A percentile compares a stretch with the other conserved stretches of the same genome.
phyloP scores from a whole-genome alignment of 2,329 filamentous ascomycete species.

The Catunica adiposa region DNA sequence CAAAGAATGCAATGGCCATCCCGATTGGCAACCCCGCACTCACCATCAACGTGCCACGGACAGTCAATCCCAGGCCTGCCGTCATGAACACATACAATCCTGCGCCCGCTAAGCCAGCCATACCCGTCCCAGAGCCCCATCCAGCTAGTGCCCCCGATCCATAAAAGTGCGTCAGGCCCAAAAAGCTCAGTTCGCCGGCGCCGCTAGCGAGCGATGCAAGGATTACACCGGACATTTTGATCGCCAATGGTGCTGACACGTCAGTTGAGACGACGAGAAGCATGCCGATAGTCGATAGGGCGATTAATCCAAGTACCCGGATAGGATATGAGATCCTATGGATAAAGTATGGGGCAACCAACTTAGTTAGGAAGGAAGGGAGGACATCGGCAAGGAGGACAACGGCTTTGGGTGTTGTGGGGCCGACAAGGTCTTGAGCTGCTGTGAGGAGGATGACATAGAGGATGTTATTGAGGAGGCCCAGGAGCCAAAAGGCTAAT shows the following conservation, averaged over 20 bases:
- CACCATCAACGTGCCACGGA: constrained; percentile 56
- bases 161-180: constrained; percentile 86
- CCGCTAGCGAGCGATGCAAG: constrained; percentile 75
- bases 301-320: constrained; percentile 59
- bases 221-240: constrained; percentile 69
- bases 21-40: constrained; percentile 65
- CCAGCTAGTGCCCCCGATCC: constrained; percentile 71
- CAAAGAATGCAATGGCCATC: constrained; percentile 78
- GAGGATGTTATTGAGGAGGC: constrained; percentile 79
- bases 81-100: constrained; percentile 78
- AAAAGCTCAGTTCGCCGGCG: constrained; percentile 75
- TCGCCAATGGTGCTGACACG: constrained; percentile 31
- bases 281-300: constrained; percentile 71
- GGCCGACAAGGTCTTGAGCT: constrained; percentile 85
- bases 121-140: constrained; percentile 87
- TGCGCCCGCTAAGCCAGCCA: constrained; percentile 71
- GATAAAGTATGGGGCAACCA: constrained; percentile 86
- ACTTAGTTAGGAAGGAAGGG: constrained; percentile 75
- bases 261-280: constrained; percentile 72
- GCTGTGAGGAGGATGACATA: constrained; percentile 94
- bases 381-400: constrained; percentile 88
- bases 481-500: constrained; percentile 14
- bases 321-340: constrained; percentile 65
- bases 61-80: constrained; percentile 58
- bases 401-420: constrained; percentile 66